Base-by-base conservation (phyloP, 768 basidiomycete species). In the Mycena galopus region DNA sequence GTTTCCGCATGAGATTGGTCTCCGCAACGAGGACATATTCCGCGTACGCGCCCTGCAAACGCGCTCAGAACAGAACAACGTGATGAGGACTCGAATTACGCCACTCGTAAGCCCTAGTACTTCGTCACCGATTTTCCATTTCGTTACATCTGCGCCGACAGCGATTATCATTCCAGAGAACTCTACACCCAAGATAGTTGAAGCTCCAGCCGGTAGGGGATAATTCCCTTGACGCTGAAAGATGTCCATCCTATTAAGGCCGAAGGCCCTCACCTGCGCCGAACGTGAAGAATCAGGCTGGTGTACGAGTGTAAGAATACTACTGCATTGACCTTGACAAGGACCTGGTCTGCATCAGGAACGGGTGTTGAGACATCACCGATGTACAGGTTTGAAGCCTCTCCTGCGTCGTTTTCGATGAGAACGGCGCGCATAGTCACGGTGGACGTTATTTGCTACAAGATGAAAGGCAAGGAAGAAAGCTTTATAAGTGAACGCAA, bases 1-100 rank as follows among this genome's bases (percentile, higher is more conserved):
- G 95, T 80, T 98, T 98, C 70, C 78, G 84, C 68, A 95, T 82
- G 68, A 97, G 78, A 81, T 94, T 89, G 2, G 87, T 88, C 67
- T 90, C 84, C 6, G 88, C 83, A 30, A 90, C 88, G 23, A 84
- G 87, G 71, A 98, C 89, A 79, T 91, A 97, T 80, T 97, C 94
- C 53, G 96, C 95, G 77, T 96, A 96, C 55, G 95, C 95, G 32
- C 96, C 96, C 95, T 96, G 72, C 33, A 32, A 19, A 42, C 47
- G 30, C 27, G 25, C 9, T 70, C 55, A 37, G 61, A 57, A 29
- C 12, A 3, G 8, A 42, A 37, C 3, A 30, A 30, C 11, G 27
- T 30, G 3, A 58, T 56, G 35, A 16, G 6, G 10, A 37, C 6
- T 37, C 11, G 16, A 76, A 88, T 76, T 77, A 92, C 92, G 21